Base-by-base conservation (phyloP, 2,329 filamentous ascomycete genomes). In the Trichoderma arundinaceum region DNA sequence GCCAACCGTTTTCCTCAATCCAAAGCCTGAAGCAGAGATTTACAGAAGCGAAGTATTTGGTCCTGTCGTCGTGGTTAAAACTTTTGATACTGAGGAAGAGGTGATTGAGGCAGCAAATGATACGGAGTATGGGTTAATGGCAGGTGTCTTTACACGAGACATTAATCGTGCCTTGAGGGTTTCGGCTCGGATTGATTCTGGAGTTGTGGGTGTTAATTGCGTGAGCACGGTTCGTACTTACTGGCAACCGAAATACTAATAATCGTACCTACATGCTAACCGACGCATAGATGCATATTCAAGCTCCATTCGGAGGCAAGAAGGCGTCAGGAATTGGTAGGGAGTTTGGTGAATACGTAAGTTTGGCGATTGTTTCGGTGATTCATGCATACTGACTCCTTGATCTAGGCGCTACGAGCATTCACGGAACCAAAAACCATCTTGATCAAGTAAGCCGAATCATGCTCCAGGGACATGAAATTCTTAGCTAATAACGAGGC, bases 11-110 rank as follows among this genome's bases (percentile, higher is more conserved):
- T 73, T 75, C 48, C 69, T 53, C 17, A 62, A 76, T 65, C n/a
- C 71, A 17, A 68, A 68, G 0, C 70, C 74, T 9, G 59, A 72
- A 12, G 71, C 75, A n/a, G 76, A 76, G 66, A 82, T 89, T 53
- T 84, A 83, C 75, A 82, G 82, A 22, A 85, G 89, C 68, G 87
- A 89, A 67, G 81, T 89, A 1, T 90, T 90, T 68, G 87, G 88
- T 0, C 87, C 87, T 0, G 87, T 90, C 3, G 83, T 86, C 0
- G 82, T 82, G 19, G 83, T 90, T 68, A 82, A 82, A 62, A 81
- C 67, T 76, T 77, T 79, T 57, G 69, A 70, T 28, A 73, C 71
- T 0, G 77, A 78, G 32, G 70, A 71, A 0, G 76, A 78, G 44
- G 77, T 74, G 0, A 57, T 79, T 1, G 52, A 53, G 7, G 71